Base-by-base conservation (phyloP, 768 basidiomycete species). In the Termitomyces sp. region DNA sequence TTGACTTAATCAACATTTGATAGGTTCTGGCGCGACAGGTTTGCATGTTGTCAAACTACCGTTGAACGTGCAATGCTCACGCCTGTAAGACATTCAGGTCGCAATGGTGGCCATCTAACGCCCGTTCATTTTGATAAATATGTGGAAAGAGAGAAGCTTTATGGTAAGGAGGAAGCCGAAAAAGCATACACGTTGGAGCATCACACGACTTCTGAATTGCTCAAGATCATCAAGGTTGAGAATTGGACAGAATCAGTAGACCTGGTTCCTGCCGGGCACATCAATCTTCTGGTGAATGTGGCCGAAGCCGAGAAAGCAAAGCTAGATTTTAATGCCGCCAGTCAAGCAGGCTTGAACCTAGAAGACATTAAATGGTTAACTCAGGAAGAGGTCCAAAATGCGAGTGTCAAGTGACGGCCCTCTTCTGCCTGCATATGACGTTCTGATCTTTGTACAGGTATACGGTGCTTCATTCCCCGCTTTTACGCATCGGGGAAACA, bases 91-190 rank as follows among this genome's bases (percentile, higher is more conserved):
- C 33, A 31, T 9, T 3, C 51, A 91, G 88, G 88, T 50, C 76
- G 90, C n/a, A 93, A 92, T 58, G 91, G 89, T 1, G 89, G 91
- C 0, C 89, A 91, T 63, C 73, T 91, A 15, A 84, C 83, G 0
- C 78, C 85, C 0, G 64, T 65, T 36, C 63, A 69, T 3, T 84
- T 83, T 64, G 55, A 64, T 0, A 70, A 70, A 1, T 90, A 89
- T 62, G 48, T 60, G 1, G 57, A 61, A 1, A 73, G 74, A 13
- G 59, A 69, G 29, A 40, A 60, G 5, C 44, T 52, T 18, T 81
- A 81, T 59, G 85, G 84, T 0, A 64, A 68, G 0, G 75, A 78
- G 3, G 83, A 91, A 51, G 83, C 88, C 0, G 63, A 71, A 22
- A 78, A 78, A 25, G 74, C 77, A 0, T 76, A 80, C 27, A 69